Percentiles rank a stretch among this genome's conserved stretches.
Conservation (phyloP, 208 protist species). For the Naegleria gruberi region DNA sequence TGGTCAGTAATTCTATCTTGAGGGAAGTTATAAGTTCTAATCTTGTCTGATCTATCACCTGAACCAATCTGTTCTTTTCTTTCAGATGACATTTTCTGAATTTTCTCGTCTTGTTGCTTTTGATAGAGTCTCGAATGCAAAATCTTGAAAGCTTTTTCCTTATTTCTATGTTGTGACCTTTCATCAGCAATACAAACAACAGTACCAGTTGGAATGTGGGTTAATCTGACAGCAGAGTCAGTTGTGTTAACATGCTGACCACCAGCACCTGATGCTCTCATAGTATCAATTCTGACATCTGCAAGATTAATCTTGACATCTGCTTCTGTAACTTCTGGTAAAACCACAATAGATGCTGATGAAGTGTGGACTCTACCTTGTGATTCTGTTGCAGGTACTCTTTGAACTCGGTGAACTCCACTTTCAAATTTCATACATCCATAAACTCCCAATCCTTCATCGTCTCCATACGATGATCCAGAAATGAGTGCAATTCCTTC, state of each 20-base stretch:
- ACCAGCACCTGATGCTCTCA: slow-evolving; percentile 43
- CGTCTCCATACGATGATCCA: no score
- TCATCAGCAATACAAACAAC: slow-evolving; percentile 56
- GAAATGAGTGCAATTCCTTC: background rate
- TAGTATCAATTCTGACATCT: slow-evolving; percentile 52
- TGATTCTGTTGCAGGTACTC: background rate
- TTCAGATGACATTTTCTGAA: slow-evolving; percentile 20
- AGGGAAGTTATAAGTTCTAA: slow-evolving; percentile 64
- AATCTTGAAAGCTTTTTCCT: slow-evolving; percentile 48
- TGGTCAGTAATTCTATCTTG: slow-evolving; percentile 61
- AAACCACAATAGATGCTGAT: background rate
- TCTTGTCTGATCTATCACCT: slow-evolving; percentile 45
- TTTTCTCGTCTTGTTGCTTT: slow-evolving; percentile 29
- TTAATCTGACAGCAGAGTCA: slow-evolving; percentile 57
- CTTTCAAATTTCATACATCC: background rate
- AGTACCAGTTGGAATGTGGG: slow-evolving; percentile 56
- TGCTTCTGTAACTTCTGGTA: slow-evolving; percentile 21
- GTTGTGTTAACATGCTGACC: slow-evolving; percentile 70
- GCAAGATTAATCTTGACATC: slow-evolving; percentile 43
- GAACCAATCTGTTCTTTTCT: slow-evolving; percentile 41
- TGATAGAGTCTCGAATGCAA: slow-evolving; percentile 43
- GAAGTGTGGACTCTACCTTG: background rate
- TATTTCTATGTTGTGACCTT: slow-evolving; percentile 58
- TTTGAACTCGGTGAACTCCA: slow-evolving; percentile 18
- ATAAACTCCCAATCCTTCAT: background rate